Evolutionary conservation across 1,284 basidiomycete species (phyloP).

Genomic region (Anthracocystis setariae): DNA sequence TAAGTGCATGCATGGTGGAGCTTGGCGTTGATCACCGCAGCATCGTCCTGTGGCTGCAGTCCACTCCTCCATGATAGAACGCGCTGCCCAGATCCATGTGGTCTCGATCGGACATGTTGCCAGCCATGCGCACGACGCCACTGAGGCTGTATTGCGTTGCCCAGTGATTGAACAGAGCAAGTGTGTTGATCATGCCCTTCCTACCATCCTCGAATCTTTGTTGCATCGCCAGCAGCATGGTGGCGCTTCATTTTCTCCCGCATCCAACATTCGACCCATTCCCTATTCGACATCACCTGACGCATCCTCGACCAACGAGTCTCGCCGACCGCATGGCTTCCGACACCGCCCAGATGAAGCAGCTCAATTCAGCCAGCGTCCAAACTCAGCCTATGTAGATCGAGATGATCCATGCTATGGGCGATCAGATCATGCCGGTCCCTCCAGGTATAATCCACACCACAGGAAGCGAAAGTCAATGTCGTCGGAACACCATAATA

Average conservation of each 20-base stretch:
- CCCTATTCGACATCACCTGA: neutral
- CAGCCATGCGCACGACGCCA: too few relatives aligned
- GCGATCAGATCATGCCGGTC: neutral
- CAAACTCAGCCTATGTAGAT: constrained; percentile 11
- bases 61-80: neutral
- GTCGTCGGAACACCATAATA: constrained; percentile 2
- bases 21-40: neutral
- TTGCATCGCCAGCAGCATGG: constrained; percentile 8
- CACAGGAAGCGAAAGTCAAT: constrained; percentile 14
- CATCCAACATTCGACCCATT: neutral
- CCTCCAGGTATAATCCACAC: neutral
- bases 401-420: constrained; percentile 15
- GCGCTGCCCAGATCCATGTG: too few relatives aligned
- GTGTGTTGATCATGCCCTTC: constrained; percentile 23
- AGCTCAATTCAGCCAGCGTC: neutral
- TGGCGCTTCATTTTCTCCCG: constrained; percentile 2
- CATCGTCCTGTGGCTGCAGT: constrained; percentile 11
- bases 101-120: too few relatives aligned
- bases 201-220: constrained; percentile 2
- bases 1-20: constrained; percentile 29
- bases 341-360: neutral
- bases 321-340: neutral
- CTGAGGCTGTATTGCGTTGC: too few relatives aligned
- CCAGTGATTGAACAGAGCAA: too few relatives aligned
- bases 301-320: neutral